Conservation (phyloP, 176 grass and related monocot species). For the Oropetium thomaeum region DNA sequence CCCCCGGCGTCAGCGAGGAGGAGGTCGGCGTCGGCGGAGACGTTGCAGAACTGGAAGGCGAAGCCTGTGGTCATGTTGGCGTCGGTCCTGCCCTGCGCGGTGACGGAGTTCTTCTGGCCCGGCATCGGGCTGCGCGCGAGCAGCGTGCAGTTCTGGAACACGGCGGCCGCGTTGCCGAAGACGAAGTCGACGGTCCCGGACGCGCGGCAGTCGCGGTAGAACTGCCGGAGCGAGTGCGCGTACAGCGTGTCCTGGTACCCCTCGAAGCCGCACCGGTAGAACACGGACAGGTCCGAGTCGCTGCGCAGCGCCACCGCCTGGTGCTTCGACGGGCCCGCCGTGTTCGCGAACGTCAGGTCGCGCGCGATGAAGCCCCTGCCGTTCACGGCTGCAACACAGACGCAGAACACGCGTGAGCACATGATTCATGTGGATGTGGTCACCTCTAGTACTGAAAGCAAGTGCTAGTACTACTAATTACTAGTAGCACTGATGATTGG, state of each 20-base stretch:
- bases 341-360: conserved; percentile 81
- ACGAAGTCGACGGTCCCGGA: conserved; percentile 82
- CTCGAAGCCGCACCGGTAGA: conserved; percentile 73
- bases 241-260: conserved; percentile 96
- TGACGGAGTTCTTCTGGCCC: conserved; percentile 63
- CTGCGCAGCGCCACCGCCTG: conserved; percentile 85
- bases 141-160: conserved; percentile 66
- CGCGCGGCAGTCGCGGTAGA: conserved; percentile 73
- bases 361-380: conserved; percentile 72
- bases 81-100: conserved; percentile 61
- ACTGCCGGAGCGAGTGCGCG: conserved; percentile 84
- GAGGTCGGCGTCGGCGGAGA: conserved; percentile 48
- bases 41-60: conserved; percentile 74
- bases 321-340: conserved; percentile 58
- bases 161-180: conserved; percentile 80
- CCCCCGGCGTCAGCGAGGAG: too few relatives aligned
- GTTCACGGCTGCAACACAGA: conserved; percentile 39
- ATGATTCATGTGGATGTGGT: too few relatives aligned
- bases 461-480: too few relatives aligned
- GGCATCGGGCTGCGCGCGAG: conserved; percentile 39
- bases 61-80: conserved; percentile 68
- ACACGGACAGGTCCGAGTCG: conserved; percentile 76
- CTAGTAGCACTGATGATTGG: not conserved
- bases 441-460: too few relatives aligned
- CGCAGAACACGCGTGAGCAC: too few relatives aligned